Base-by-base conservation (phyloP, 1,139 yeast species). In the Tardiomyces depauwii region DNA sequence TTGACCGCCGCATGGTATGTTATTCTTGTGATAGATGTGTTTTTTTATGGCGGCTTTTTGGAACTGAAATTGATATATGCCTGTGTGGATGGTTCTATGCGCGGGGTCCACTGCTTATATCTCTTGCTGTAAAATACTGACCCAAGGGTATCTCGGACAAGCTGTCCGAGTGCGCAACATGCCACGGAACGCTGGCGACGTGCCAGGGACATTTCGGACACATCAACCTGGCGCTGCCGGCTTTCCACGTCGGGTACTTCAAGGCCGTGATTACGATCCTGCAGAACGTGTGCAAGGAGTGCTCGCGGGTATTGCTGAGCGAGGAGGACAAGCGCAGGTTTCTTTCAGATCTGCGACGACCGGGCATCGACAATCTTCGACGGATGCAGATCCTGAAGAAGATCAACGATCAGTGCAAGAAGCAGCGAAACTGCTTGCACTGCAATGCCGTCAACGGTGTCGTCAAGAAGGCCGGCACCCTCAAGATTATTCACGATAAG, bases 141-240 rank as follows among this genome's bases (percentile, higher is more conserved):
- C 42, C 3, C 5, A 4, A 63, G 66, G 99, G 99, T 62, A 88
- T 88, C 13, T 86, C 96, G 6, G 80, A 93, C 48, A 89, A 88
- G 56, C 69, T 83, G 28, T 71, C 78, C 21, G 95, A 84, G 60
- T 93, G 98, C 71, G 64, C 77, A 14, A 93, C 97, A 0, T 93
- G 99, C 67, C 88, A 80, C 56, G 97, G 97, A 9, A 81, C 81
- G 56, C 70, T 93, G 57, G 96, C 96, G 0, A 78, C 95, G 1
- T 93, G 99, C 63, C 96, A 91, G 66, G 99, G 99, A 46, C 99
- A 93, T 67, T 93, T 93, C 63, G 99, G 99, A 41, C 95, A 93
- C 60, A 78, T 93, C 53, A 78, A 87, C 55, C 73, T 93, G 46
- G 96, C 97, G 0, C 71, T 93, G 44, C 99, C 99, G 1, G 97